phyloP scores from a whole-genome alignment of 2,329 filamentous ascomycete genomes.

The Stemphylium beticola region DNA sequence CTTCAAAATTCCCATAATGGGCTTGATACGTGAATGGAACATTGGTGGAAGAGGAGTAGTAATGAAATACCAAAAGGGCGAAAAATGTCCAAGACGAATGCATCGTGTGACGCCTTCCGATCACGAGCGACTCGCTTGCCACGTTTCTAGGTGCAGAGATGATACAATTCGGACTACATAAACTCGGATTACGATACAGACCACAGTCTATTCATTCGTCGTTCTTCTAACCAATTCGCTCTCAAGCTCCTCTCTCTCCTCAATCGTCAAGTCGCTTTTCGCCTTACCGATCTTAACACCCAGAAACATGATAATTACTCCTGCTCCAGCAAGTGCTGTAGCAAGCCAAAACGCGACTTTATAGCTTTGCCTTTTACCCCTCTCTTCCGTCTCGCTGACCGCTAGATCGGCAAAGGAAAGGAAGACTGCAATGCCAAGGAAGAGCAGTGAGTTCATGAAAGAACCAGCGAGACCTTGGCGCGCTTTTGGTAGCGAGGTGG shows the following conservation, averaged over 20 bases:
- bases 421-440: conserved; percentile 47
- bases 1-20: too few relatives aligned
- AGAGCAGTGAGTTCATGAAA: conserved; percentile 45
- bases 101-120: too few relatives aligned
- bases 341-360: conserved; percentile 48
- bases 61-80: too few relatives aligned
- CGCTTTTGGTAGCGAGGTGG: conserved; percentile 41
- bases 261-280: conserved; percentile 42
- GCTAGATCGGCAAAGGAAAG: conserved; percentile 46
- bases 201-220: conserved; percentile 4
- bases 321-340: conserved; percentile 36
- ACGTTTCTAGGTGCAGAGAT: too few relatives aligned
- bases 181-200: background rate
- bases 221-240: conserved; percentile 32
- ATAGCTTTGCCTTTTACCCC: conserved; percentile 42
- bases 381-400: conserved; percentile 40
- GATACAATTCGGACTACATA: background rate
- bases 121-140: too few relatives aligned
- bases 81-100: too few relatives aligned
- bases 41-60: too few relatives aligned
- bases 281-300: conserved; percentile 49
- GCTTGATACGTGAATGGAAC: too few relatives aligned
- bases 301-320: conserved; percentile 43
- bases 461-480: conserved; percentile 47
- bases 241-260: conserved; percentile 41